Base-by-base conservation (phyloP, 768 basidiomycete genomes). In the Brasilioporus rufonigricans region DNA sequence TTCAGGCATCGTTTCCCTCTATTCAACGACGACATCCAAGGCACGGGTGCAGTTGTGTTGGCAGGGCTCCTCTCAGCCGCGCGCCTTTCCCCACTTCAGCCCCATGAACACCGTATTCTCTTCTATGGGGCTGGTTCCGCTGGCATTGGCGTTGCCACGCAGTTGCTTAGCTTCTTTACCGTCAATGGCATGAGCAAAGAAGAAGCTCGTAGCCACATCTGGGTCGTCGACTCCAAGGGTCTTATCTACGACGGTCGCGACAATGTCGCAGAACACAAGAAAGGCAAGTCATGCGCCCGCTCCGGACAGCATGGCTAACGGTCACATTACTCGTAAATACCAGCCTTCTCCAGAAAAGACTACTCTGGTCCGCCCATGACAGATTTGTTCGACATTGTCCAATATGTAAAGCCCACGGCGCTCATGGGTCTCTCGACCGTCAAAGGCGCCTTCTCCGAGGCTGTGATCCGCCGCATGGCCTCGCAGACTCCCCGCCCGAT, bases 51-150 rank as follows among this genome's bases (percentile, higher is more conserved):
- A 29, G 93, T 96, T 61, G 89, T 96, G 36, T 84, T 98, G 48
- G 87, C 86, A 49, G 95, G 95, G 5, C 87, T 96, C 74, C 68
- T 94, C 63, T 93, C 92, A 62, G 95, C 94, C 36, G 91, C 91
- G 23, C 85, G 83, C 57, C 76, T 93, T 35, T 80, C 89, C 1
- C 84, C 85, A 19, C 72, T 74, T 9, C 79, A 88, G 9, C 74
- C 93, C 38, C 74, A 76, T 32, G 81, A 85, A 29, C 94, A 96
- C 65, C 83, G 85, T 36, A 91, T 97, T 63, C 82, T 96, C 40
- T 96, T 98, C 80, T 86, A 92, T 51, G 95, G 95, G 18, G 92
- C 94, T 5, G 95, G 95, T 6, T 89, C 87, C 24, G 91, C 92
- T 3, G 94, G 93, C 58, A 89, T 97, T 50, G 95, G 94, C 44